These are phyloP conservation scores for Aspergillus oerlinghausenensis DNA, from an alignment of 2,329 filamentous ascomycete genomes.

Conservation along the genomic window DNA sequence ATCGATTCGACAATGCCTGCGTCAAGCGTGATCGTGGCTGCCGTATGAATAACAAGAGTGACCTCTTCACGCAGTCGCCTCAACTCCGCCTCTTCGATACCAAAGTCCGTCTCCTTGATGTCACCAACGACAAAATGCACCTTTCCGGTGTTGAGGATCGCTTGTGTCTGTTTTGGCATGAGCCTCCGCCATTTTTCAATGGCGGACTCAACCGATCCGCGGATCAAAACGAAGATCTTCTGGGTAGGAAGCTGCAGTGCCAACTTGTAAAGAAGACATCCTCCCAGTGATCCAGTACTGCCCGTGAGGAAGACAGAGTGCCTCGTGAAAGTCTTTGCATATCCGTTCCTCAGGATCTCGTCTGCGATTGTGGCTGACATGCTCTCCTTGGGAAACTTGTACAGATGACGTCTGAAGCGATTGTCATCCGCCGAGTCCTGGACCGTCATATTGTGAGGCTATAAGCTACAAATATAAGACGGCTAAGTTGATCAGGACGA, in stretches of 20 bases:
- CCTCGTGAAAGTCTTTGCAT: conserved; percentile 20
- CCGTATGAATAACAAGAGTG: conserved; percentile 30
- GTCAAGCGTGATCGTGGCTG: conserved; percentile 29
- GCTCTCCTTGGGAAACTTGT: neutral
- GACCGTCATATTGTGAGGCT: neutral
- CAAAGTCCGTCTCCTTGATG: conserved; percentile 23
- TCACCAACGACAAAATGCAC: conserved; percentile 28
- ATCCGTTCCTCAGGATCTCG: conserved; percentile 21
- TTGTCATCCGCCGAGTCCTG: neutral
- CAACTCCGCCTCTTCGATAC: conserved; percentile 15
- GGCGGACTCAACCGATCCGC: conserved; percentile 19
- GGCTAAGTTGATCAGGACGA: neutral
- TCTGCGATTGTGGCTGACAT: conserved; percentile 8
- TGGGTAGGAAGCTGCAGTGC: conserved; percentile 28
- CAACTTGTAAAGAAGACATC: conserved; percentile 31
- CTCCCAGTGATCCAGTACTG: conserved; percentile 29
- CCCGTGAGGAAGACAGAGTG: conserved; percentile 29
- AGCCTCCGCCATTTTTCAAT: conserved; percentile 24
- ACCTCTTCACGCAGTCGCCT: conserved; percentile 22
- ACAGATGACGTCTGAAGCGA: neutral
- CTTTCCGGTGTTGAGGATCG: conserved; percentile 22
- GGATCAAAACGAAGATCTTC: conserved; percentile 28
- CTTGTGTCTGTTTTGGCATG: conserved; percentile 26
- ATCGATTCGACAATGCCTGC: conserved; percentile 23
- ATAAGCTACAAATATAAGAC: neutral